Evolutionary conservation across 2,329 filamentous ascomycete genomes (phyloP), one percentile per base, ranked within the genome.

Genomic region (Colletotrichum horii): DNA sequence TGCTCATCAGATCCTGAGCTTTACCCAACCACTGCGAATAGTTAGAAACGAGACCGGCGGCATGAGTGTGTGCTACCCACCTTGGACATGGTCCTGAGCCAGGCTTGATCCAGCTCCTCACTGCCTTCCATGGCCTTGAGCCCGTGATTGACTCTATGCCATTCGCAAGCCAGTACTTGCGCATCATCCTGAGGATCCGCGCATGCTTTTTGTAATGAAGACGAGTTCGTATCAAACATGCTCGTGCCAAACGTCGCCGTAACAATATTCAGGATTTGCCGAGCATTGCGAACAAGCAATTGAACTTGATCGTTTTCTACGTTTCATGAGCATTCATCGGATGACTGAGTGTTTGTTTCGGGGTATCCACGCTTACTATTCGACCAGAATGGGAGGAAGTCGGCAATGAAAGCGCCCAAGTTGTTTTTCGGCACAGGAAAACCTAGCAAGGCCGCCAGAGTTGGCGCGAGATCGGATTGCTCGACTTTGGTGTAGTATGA

Each of bases 381-480:
- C 15, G 90, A 82, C 96, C 96, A 98, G 78, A 98, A 91, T 0
- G 90, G 87, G 19, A 98, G 86, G 78, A 99, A 93, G 8, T 95
- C 92, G 0, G 91, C 88, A 65, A 98, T 95, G 76, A 98, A 93
- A 2, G 96, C 92, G 1, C 97, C 97, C 1, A 99, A 87, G 77
- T 96, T 98, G 81, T 99, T 99, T 83, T 93, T 92, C 1, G 97
- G 95, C 1, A 97, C 89, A 0, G 97, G 96, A 78, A 99, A 94
- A 0, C 96, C 96, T 60, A 99, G 89, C 34, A 99, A 87, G 1
- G 93, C 95, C 14, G 95, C 96, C 26, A 99, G 87, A 0, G 96
- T 98, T 2, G 97, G 96, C 0, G 95, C 95, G 75, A 99, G 90
- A 83, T 99, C 97, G 2, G 96, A 98, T 85, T 99, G 97, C 82